Evolutionary conservation across 2,329 filamentous ascomycete species (phyloP).

Genomic region (Rhynchosporium agropyri): DNA sequence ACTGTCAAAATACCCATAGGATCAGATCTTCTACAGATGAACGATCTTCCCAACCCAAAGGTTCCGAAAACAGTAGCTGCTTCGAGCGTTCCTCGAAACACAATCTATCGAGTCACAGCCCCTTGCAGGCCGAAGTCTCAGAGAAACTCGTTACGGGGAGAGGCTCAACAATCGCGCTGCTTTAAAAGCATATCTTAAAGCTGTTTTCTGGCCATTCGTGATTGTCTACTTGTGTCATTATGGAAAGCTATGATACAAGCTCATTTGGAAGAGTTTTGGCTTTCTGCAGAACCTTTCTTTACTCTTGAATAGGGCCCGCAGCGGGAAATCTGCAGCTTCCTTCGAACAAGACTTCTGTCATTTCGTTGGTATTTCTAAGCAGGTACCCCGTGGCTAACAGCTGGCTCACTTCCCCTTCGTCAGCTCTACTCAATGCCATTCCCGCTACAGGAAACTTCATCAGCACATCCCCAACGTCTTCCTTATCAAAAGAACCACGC

Average conservation of each 20-base stretch:
- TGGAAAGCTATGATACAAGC: conserved; percentile 6
- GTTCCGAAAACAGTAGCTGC: background rate
- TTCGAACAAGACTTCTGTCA: conserved; percentile 8
- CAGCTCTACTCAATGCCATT: background rate
- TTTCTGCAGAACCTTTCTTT: background rate
- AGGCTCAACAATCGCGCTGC: conserved; percentile 1
- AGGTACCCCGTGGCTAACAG: conserved; percentile 1
- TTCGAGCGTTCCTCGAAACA: conserved; percentile 6
- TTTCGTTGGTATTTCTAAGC: background rate
- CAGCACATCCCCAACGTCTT: conserved; percentile 43
- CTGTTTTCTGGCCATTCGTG: conserved; percentile 5
- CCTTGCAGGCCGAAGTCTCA: background rate
- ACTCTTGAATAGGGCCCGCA: too few relatives aligned
- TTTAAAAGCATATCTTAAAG: conserved; percentile 2
- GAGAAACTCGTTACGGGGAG: background rate
- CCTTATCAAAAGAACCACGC: conserved; percentile 51
- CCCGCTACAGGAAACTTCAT: conserved; percentile 12
- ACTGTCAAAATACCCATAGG: background rate
- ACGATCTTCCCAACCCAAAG: background rate
- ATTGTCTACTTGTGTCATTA: conserved; percentile 16
- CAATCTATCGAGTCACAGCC: background rate
- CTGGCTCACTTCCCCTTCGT: conserved; percentile 9
- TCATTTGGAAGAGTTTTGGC: conserved; percentile 1
- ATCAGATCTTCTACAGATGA: background rate
- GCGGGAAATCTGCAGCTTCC: background rate